Evolutionary conservation across 331 rosid genomes (phyloP).

Genomic region (Saraca asoca): DNA sequence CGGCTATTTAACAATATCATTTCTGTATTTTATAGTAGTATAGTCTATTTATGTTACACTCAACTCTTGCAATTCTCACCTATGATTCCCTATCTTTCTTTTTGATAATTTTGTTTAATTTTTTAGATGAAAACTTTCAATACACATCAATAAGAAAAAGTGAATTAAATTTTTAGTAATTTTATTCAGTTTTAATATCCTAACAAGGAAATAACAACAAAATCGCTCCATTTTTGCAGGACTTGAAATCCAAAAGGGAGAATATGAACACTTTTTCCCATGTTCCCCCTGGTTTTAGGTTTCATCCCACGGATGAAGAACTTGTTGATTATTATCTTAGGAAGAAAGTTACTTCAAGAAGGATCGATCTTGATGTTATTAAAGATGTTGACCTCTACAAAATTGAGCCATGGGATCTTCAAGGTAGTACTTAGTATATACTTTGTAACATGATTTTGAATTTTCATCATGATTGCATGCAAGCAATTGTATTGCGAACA

Average conservation of each 20-base stretch:
- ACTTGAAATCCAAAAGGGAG: slow-evolving; percentile 11
- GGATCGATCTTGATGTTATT: slow-evolving; percentile 84
- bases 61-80: too few species aligned
- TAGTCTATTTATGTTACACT: too few species aligned
- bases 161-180: too few species aligned
- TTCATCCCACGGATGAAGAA: slow-evolving; percentile 97
- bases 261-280: slow-evolving; percentile 64
- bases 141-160: too few species aligned
- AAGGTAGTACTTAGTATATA: slow-evolving; percentile 52
- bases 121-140: too few species aligned
- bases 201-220: background rate
- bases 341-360: slow-evolving; percentile 67
- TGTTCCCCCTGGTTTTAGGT: slow-evolving; percentile 97
- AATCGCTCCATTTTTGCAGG: slow-evolving; percentile 43
- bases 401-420: slow-evolving; percentile 98
- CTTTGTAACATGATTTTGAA: background rate
- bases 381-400: slow-evolving; percentile 93
- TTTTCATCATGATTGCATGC: too few species aligned
- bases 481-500: too few species aligned
- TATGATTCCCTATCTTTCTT: too few species aligned
- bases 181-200: too few species aligned
- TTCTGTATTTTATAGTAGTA: too few species aligned
- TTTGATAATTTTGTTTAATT: too few species aligned
- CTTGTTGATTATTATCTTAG: slow-evolving; percentile 94
- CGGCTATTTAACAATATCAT: too few species aligned